Base-by-base conservation (phyloP, 441 rosid genomes). In the Erodium texanum region DNA sequence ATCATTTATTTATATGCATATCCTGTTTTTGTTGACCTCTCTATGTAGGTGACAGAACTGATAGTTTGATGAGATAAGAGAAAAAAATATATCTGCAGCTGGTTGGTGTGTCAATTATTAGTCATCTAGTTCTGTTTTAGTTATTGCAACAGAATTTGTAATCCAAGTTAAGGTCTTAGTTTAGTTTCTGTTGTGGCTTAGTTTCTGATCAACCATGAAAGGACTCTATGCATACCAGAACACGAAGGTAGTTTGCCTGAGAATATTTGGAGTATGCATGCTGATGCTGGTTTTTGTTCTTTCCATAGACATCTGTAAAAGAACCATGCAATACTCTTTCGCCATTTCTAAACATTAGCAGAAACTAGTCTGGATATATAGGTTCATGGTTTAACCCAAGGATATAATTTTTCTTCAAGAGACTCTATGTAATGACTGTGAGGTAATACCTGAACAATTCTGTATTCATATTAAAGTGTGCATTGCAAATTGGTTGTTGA, bases 371-470 rank as follows among this genome's bases (percentile, higher is more conserved):
- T 24, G 36, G 29, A 62, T 62, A 62, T 24, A 12, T 27, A 27
- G 29, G 34, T 61, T 24, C 64, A 6, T 24, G 34, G 24, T 24
- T 61, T 61, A 24, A 62, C 65, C 65, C 3, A 62, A 8, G 34
- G 65, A 24, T 62, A 62, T 19, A 62, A 24, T 62, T 62, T 62
- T 62, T 27, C 65, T 62, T 62, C 14, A 14, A 62, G 65, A 62
- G 24, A 24, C 23, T 62, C 7, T 62, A 62, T 27, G 65, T 24
- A 12, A 61, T 4, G 65, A 14, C 36, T 24, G 36, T 32, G 29
- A 62, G 65, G 18, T 62, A 62, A 24, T 62, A 62, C 19, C 19
- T 5, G 10, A 24, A 19, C 65, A 24, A 15, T 62, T 62, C 0
- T 15, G 3, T 14, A 24, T 62, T 62, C 36, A 14, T 23, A 24